Conservation (phyloP, 2,329 filamentous ascomycete genomes). For the Blumeria hordei region DNA sequence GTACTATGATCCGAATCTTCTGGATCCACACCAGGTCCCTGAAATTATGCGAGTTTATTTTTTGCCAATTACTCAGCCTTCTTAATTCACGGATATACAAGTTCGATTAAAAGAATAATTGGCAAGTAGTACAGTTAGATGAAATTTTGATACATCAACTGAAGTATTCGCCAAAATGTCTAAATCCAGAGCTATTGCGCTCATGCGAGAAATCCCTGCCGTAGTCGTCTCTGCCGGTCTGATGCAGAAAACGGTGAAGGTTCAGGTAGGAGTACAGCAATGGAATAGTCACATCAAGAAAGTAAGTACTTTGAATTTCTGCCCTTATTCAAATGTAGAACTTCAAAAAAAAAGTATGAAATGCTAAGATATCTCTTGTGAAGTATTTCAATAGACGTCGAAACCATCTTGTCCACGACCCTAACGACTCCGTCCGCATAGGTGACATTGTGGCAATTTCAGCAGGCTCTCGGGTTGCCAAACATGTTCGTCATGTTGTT, state of each 20-base stretch:
- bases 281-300: constrained; percentile 55
- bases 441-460: constrained; percentile 55
- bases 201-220: constrained; percentile 4
- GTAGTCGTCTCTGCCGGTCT: constrained; percentile 56
- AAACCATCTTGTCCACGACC: constrained; percentile 55
- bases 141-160: no score
- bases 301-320: constrained; percentile 19
- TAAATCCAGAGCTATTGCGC: not conserved
- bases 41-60: no score
- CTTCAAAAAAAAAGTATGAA: not conserved
- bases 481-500: constrained; percentile 49
- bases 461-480: constrained; percentile 38
- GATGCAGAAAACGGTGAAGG: constrained; percentile 60
- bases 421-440: constrained; percentile 43
- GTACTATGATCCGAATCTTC: no score
- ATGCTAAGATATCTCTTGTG: not conserved
- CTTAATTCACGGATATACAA: no score
- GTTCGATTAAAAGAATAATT: no score
- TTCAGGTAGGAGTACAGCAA: constrained; percentile 42
- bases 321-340: not conserved
- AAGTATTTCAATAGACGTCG: constrained; percentile 40
- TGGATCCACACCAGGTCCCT: no score
- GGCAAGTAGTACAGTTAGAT: no score
- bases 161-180: no score
- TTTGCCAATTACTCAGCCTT: no score